Evolutionary conservation across 768 basidiomycete genomes (phyloP).

Genomic region (Boletus rubropictus): DNA sequence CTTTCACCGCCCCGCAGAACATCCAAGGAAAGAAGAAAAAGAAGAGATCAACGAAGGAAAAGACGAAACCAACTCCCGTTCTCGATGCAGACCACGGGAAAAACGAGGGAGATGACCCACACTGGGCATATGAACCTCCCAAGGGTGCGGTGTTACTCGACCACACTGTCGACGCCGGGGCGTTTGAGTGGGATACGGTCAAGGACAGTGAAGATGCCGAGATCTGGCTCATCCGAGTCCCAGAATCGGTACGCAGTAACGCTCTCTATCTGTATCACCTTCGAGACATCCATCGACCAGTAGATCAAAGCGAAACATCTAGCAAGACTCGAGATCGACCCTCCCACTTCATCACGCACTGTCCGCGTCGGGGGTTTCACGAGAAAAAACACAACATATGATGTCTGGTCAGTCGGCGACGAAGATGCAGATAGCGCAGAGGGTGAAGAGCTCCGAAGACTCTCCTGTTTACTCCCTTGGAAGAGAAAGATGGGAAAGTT

Average conservation of each 20-base stretch:
- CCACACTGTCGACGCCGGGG: conserved; percentile 37
- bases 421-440: conserved; percentile 34
- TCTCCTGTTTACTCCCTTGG: conserved; percentile 63
- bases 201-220: conserved; percentile 54
- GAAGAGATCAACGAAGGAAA: conserved; percentile 8
- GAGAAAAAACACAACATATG: conserved; percentile 51
- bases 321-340: conserved; percentile 44
- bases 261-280: background rate
- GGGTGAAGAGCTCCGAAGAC: conserved; percentile 57
- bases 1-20: conserved; percentile 3
- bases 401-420: conserved; percentile 59
- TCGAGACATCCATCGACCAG: background rate
- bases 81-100: conserved; percentile 29
- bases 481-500: conserved; percentile 54
- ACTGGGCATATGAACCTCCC: conserved; percentile 61
- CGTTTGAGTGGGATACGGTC: conserved; percentile 67
- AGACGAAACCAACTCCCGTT: background rate
- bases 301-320: conserved; percentile 67
- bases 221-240: conserved; percentile 66
- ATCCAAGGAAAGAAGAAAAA: conserved; percentile 6
- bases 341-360: conserved; percentile 36
- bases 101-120: conserved; percentile 49
- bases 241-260: conserved; percentile 51
- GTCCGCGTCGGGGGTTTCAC: conserved; percentile 44
- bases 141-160: conserved; percentile 45